A percentile compares a stretch with the other conserved stretches of the same genome.
phyloP scores from a whole-genome alignment of 208 protist species.

The Wallacemonas sp. region DNA sequence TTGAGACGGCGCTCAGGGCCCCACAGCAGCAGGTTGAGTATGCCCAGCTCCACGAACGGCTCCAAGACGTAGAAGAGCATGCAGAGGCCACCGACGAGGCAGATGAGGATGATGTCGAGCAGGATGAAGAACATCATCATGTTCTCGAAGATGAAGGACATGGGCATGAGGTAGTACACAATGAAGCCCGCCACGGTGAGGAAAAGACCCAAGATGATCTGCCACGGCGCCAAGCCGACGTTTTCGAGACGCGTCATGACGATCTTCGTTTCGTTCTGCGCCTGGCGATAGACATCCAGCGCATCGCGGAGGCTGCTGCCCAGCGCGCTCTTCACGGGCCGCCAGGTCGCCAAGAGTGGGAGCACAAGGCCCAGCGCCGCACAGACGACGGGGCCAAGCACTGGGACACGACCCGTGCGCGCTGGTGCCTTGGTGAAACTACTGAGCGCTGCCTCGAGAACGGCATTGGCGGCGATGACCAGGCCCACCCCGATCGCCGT shows the following conservation, averaged over 20 bases:
- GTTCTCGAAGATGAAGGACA: conserved; percentile 90
- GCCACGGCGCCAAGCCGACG: conserved; percentile 84
- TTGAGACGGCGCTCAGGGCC: conserved; percentile 64
- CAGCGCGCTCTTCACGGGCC: conserved; percentile 82
- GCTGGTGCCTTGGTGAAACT: conserved; percentile 51
- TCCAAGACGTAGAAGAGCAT: conserved; percentile 86
- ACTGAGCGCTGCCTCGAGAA: conserved; percentile 65
- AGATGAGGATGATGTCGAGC: conserved; percentile 87
- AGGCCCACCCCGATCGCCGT: conserved; percentile 72
- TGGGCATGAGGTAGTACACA: conserved; percentile 95
- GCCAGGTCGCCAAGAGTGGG: conserved; percentile 84
- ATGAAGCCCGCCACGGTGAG: conserved; percentile 91
- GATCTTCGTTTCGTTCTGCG: conserved; percentile 86
- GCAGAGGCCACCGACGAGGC: conserved; percentile 93
- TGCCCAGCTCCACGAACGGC: conserved; percentile 47
- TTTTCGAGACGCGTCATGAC: conserved; percentile 87
- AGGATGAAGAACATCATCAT: conserved; percentile 91
- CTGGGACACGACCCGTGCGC: conserved; percentile 24
- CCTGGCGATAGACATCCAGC: conserved; percentile 94
- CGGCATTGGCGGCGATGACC: conserved; percentile 62
- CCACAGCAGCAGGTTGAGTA: conserved; percentile 90
- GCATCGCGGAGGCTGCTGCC: conserved; percentile 87
- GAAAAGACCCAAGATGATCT: conserved; percentile 65
- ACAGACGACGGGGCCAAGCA: conserved; percentile 58
- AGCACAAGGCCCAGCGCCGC: conserved; percentile 67